A percentile compares a stretch with the other conserved stretches of the same genome.
Conservation (phyloP, 805 yeast species). For the Debaryomyces prosopidis region DNA sequence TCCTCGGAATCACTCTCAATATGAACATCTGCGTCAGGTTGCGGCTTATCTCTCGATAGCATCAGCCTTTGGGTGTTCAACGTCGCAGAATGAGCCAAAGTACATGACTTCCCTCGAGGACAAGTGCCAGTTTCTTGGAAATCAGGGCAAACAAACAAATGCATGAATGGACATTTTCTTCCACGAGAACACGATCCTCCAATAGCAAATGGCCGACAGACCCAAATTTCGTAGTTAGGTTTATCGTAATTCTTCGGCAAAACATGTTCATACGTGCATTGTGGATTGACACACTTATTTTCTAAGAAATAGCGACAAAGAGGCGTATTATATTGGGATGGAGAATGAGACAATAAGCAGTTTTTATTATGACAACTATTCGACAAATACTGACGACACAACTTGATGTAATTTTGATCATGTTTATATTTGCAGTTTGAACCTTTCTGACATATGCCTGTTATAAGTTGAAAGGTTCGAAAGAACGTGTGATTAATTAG, state of each 20-base stretch:
- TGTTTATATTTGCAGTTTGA: constrained; percentile 55
- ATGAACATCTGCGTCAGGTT: constrained; percentile 14
- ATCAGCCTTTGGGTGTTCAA: constrained; percentile 26
- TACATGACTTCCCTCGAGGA: constrained; percentile 51
- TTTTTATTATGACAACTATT: constrained; percentile 47
- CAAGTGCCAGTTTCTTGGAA: constrained; percentile 62
- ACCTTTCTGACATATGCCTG: constrained; percentile 57
- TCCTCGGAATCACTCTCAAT: constrained; percentile 15
- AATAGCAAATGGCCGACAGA: constrained; percentile 68
- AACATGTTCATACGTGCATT: constrained; percentile 52
- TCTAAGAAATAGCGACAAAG: constrained; percentile 28
- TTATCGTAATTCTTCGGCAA: constrained; percentile 50
- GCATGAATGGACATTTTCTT: constrained; percentile 53
- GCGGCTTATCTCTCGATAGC: constrained; percentile 15
- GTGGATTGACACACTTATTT: constrained; percentile 36
- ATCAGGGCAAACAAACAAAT: constrained; percentile 70
- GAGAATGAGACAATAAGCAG: constrained; percentile 59
- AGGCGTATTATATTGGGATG: constrained; percentile 58
- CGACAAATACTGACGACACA: constrained; percentile 53
- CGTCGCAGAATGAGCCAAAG: constrained; percentile 47
- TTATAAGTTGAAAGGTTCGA: constrained; percentile 18
- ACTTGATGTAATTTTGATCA: constrained; percentile 46
- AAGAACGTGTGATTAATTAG: constrained; percentile 15
- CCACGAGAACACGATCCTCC: constrained; percentile 73
- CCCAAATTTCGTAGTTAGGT: constrained; percentile 37